phyloP scores from a whole-genome alignment of 1,284 basidiomycete genomes.

The Apiotrichum brassicae region DNA sequence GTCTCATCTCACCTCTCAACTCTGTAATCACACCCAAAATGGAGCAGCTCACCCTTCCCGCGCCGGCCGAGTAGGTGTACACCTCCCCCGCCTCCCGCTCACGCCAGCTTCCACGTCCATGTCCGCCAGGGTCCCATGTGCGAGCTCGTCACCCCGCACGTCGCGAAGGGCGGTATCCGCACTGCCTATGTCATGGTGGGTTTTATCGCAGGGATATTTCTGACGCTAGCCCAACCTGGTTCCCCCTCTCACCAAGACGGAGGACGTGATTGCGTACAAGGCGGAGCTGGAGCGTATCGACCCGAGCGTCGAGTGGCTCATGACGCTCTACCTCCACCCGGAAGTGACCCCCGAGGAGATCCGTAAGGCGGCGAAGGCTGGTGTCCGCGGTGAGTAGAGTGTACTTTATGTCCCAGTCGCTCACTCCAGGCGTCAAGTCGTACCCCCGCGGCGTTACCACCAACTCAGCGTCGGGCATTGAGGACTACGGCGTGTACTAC shows the following conservation, averaged over 20 bases:
- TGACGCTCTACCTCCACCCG: constrained; percentile 92
- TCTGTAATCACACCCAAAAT: not conserved
- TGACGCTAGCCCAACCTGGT: constrained; percentile 76
- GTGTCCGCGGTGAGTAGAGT: too few relatives aligned
- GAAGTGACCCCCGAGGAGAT: constrained; percentile 88
- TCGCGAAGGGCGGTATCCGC: constrained; percentile 78
- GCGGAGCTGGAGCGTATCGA: constrained; percentile 67
- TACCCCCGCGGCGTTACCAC: constrained; percentile 98
- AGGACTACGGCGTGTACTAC: constrained; percentile 92
- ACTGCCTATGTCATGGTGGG: constrained; percentile 94
- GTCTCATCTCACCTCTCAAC: not conserved
- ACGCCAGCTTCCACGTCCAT: constrained; percentile 82
- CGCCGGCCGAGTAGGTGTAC: constrained; percentile 63
- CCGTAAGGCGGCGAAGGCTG: constrained; percentile 72
- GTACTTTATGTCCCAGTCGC: too few relatives aligned
- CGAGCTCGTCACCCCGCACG: constrained; percentile 82
- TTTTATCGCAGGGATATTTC: constrained; percentile 3
- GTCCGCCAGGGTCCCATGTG: constrained; percentile 81
- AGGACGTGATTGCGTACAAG: constrained; percentile 76
- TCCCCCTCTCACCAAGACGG: constrained; percentile 83
- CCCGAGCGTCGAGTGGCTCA: constrained; percentile 75
- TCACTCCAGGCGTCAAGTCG: constrained; percentile 95
- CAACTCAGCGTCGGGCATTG: constrained; percentile 93
- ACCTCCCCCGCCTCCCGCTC: not conserved
- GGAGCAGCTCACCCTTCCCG: constrained; percentile 50